These are phyloP conservation scores for Populus pruinosa DNA, from an alignment of 345 rosid species.

Conservation along the genomic window DNA sequence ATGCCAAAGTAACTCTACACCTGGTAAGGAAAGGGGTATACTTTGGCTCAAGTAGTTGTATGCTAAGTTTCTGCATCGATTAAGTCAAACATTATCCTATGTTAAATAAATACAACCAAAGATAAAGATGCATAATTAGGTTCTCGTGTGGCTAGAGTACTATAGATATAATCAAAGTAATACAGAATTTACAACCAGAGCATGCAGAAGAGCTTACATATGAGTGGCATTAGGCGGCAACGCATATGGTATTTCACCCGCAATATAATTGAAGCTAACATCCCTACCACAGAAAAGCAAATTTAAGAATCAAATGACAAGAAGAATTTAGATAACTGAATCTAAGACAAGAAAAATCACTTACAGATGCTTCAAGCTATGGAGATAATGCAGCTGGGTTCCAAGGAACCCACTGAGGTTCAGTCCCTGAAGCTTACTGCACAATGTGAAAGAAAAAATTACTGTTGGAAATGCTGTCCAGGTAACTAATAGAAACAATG, in stretches of 20 bases:
- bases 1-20: conserved; percentile 51
- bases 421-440: conserved; percentile 56
- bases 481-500: not conserved
- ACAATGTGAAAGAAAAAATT: conserved; percentile 13
- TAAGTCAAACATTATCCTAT: not conserved
- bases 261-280: conserved; percentile 60
- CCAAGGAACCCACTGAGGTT: conserved; percentile 68
- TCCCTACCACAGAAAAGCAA: conserved; percentile 49
- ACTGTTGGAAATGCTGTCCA: not conserved
- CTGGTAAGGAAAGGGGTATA: conserved; percentile 65
- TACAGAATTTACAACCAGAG: not conserved
- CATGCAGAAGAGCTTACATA: conserved; percentile 46
- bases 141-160: not conserved
- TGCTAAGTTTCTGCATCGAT: conserved; percentile 64
- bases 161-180: not conserved
- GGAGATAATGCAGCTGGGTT: conserved; percentile 63
- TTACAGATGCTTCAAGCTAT: conserved; percentile 64
- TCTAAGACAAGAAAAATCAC: conserved; percentile 19
- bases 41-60: conserved; percentile 57
- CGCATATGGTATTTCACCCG: conserved; percentile 67
- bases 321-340: conserved; percentile 2
- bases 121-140: not conserved
- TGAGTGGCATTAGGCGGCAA: conserved; percentile 79
- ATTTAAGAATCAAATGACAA: conserved; percentile 2
- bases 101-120: not conserved